Base-by-base conservation (phyloP, 148 eudicot species). In the Heliosperma pusillum region DNA sequence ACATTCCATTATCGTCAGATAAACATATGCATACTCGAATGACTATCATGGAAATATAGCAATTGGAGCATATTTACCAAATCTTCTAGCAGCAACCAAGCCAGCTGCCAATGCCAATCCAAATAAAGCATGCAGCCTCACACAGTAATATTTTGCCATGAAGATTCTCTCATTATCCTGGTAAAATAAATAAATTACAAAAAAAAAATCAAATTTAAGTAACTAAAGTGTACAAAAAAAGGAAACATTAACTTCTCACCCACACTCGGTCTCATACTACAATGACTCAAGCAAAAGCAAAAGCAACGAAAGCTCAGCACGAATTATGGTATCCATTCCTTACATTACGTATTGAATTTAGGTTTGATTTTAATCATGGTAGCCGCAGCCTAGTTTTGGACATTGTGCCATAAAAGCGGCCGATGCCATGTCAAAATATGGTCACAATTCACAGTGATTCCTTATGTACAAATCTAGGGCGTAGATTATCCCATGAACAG, bases 121-220 rank as follows among this genome's bases (percentile, higher is more conserved):
- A 63, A 88, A 85, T 25, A 83, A 12, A 69, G 89, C 79, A 76
- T 89, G 92, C 79, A 91, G 84, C 72, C 97, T 85, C 77, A 89
- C 92, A 52, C 97, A 91, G 62, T 78, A 83, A 78, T 91, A 91
- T 74, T 91, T 91, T 0, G 97, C 90, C 89, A 88, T 85, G 78
- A 88, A 91, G 17, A 91, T 89, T 86, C 85, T 91, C n/a, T 77
- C 66, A 22, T 83, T 87, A 76, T 89, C 97, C 97, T 91, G 74
- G 61, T 67, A 10, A 70, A 20, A n/a, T n/a, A n/a, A 62, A 74
- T 12, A 36, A 36, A 36, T 36, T 36, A 36, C 7, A 36, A 50
- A 15, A 10, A 47, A 6, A 20, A 7, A 67, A n/a, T n/a, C n/a
- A 50, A 50, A 50, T 0, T 50, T 73, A 19, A 73, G 77, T 5